These are phyloP conservation scores for Amoebophrya sp. DNA, from an alignment of 169 alveolate species.

Conservation along the genomic window DNA sequence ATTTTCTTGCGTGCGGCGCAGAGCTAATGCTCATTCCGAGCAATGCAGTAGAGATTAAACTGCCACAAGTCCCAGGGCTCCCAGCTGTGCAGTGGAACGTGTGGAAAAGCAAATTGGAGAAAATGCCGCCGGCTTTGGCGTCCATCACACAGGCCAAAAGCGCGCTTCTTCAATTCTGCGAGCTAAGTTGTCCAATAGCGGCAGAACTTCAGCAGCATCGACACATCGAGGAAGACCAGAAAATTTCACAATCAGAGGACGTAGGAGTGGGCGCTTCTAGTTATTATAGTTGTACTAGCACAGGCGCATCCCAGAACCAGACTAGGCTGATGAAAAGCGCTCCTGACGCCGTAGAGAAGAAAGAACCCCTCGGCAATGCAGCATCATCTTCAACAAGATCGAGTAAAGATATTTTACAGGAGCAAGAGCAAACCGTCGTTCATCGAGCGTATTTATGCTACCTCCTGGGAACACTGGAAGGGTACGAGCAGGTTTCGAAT, in stretches of 20 bases:
- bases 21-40: background rate
- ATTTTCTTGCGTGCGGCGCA: background rate
- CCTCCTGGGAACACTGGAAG: background rate
- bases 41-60: background rate
- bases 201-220: background rate
- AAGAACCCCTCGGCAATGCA: no score
- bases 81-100: background rate
- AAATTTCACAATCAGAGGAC: background rate
- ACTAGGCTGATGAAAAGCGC: no score
- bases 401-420: background rate
- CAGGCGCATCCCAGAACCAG: background rate
- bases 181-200: background rate
- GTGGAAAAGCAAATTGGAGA: background rate
- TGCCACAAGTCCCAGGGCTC: background rate
- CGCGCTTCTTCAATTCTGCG: background rate
- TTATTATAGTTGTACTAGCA: background rate
- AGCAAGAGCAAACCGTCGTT: background rate
- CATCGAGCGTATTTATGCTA: background rate
- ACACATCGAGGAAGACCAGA: background rate
- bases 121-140: background rate
- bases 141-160: background rate
- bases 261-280: background rate
- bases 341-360: no score
- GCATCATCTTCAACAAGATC: background rate
- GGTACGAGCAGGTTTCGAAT: background rate